Evolutionary conservation across 2,329 filamentous ascomycete genomes (phyloP), one percentile per base, ranked within the genome.

Genomic region (Hypoxylon sp.): DNA sequence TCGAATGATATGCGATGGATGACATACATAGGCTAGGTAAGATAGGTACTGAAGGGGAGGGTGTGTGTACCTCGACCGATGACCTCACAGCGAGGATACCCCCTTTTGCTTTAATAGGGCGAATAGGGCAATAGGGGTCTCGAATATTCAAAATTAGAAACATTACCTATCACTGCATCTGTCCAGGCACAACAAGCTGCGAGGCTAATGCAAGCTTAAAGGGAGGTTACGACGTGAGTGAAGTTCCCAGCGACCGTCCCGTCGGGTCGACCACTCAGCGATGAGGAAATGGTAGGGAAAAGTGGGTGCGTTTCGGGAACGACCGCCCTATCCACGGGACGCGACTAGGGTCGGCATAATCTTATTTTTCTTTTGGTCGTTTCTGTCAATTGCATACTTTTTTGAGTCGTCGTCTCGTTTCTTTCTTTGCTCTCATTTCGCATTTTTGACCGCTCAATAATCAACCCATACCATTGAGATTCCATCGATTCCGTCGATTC

Each of bases 191-290:
- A 67, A 67, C 47, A 32, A 71, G 66, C 66, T 71, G 66, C 69
- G 61, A 69, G 52, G 53, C 69, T 72, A 72, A 72, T 72, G 69
- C 69, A 70, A 70, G 69, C 67, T 72, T 72, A 72, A 72, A 72
- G 52, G 53, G 61, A 70, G 64, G 69, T 72, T 65, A 61, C 67
- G 64, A 55, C 61, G 46, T 64, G 47, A 51, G 39, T 6, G 39
- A 65, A 58, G 46, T 68, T 74, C 61, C 72, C 69, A 73, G 65
- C 55, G 68, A 74, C 73, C 73, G 52, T 64, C 53, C 72, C 64
- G 69, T 69, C 71, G 73, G 73, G 69, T 72, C 69, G 53, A 31
- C 68, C 57, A 67, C 29, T 72, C 51, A 70, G 58, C 50, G 15
- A 29, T 27, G 59, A 66, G 67, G 64, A 62, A 58, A 56, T 52